phyloP scores from a whole-genome alignment of 169 alveolate genomes.

The Eimeria tenella region DNA sequence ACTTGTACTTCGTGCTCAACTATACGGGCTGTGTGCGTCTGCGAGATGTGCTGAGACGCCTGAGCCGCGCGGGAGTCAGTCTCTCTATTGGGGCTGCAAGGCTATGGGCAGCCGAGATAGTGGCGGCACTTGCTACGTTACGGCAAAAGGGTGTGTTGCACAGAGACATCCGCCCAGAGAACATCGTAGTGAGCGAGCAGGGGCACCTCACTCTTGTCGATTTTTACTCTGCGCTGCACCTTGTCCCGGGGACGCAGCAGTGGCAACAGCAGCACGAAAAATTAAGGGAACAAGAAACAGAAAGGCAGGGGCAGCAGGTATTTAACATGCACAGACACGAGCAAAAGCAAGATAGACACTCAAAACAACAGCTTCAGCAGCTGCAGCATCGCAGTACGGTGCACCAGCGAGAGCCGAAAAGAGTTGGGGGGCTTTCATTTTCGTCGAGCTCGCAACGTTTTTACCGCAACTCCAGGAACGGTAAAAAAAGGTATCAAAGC shows the following conservation, averaged over 20 bases:
- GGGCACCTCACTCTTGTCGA: conserved; percentile 93
- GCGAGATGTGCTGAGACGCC: conserved; percentile 56
- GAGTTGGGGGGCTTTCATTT: not conserved
- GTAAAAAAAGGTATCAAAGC: not conserved
- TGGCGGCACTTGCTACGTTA: conserved; percentile 66
- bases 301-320: not conserved
- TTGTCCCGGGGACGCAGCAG: conserved; percentile 6
- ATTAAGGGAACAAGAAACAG: not conserved
- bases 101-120: conserved; percentile 71
- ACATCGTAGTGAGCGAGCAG: conserved; percentile 87
- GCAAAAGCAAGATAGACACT: not conserved
- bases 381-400: not conserved
- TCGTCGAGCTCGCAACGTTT: not conserved
- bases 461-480: not conserved
- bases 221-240: conserved; percentile 84
- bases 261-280: not conserved
- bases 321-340: too few relatives aligned
- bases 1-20: conserved; percentile 21
- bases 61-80: conserved; percentile 39
- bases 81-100: conserved; percentile 48
- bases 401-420: not conserved
- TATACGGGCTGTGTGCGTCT: conserved; percentile 14
- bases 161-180: conserved; percentile 94
- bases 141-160: conserved; percentile 82
- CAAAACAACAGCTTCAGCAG: not conserved